Evolutionary conservation across 2,329 filamentous ascomycete genomes (phyloP), one percentile per base, ranked within the genome.

Genomic region (Arthrobotrys conoides): DNA sequence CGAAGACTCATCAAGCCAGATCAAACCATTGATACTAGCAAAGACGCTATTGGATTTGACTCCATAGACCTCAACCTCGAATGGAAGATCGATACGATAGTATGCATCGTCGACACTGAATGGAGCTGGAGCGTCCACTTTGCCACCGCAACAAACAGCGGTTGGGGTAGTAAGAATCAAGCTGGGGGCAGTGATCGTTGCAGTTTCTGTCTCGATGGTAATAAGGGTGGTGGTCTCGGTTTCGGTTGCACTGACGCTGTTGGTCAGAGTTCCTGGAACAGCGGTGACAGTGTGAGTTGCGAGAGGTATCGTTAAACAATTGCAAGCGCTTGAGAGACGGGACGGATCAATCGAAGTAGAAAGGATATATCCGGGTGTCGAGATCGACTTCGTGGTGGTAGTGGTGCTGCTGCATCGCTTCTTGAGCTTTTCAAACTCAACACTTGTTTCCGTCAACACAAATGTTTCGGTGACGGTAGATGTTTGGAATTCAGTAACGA

Each of bases 231-330:
- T 14, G 0, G 73, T 71, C 20, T 61, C 38, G 9, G 64, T 75
- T 18, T 63, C 5, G 9, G 64, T 68, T 10, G 20, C 64, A 12
- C 51, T 68, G 14, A 69, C 18, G 33, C 59, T 68, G 38, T 4
- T 49, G 12, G 55, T 48, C 20, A 41, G 16, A 2, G 63, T 63
- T 27, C 24, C 61, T 5, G 67, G 55, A 1, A 49, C 4, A 22
- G 33, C 53, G 6, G 71, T 44, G 22, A 71, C 55, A 0, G 75
- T 78, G 4, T 27, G 16, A 0, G 75, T 78, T 4, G 51, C 16
- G 20, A 72, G 46, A 18, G 75, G 75, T 9, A 78, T 78, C 8
- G 75, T 78, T 27, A 78, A 51, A 27, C 75, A 78, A 24, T 14
- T 48, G 33, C 75, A 78, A 30, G 68, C 75, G 46, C 75, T 78